A percentile compares a stretch with the other conserved stretches of the same genome.
phyloP scores from a whole-genome alignment of 75 land plant genomes.

The Selaginella tamariscina region DNA sequence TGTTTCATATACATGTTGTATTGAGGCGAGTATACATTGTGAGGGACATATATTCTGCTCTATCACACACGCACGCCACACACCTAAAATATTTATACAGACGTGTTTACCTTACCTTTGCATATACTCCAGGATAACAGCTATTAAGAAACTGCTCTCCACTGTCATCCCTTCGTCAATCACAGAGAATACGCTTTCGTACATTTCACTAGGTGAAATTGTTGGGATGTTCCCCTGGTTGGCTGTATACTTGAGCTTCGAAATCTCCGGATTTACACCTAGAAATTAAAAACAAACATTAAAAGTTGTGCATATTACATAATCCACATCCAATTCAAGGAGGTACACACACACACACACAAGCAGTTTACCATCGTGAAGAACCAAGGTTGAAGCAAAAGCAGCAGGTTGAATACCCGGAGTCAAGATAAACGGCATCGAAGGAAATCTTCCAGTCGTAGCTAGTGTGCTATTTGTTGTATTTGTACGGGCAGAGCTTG shows the following conservation, averaged over 20 bases:
- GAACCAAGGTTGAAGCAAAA: slow-evolving; percentile 11
- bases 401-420: not conserved
- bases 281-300: not conserved
- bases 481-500: not conserved
- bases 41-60: not conserved
- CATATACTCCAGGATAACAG: slow-evolving; percentile 67
- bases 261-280: slow-evolving; percentile 11
- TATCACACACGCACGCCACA: not conserved
- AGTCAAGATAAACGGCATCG: not conserved
- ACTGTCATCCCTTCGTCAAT: slow-evolving; percentile 86
- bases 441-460: slow-evolving; percentile 15
- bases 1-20: not conserved
- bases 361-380: no score
- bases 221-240: slow-evolving; percentile 28
- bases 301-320: slow-evolving; percentile 20
- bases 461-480: slow-evolving; percentile 14
- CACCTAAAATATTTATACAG: no score
- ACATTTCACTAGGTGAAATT: slow-evolving; percentile 88
- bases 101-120: slow-evolving; percentile 66
- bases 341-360: no score
- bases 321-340: no score
- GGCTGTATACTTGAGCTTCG: slow-evolving; percentile 19
- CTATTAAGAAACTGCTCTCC: slow-evolving; percentile 53
- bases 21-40: not conserved
- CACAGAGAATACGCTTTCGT: slow-evolving; percentile 52